Evolutionary conservation across 805 yeast genomes (phyloP), one percentile per base, ranked within the genome.

Genomic region (Candida nonsorbophila): DNA sequence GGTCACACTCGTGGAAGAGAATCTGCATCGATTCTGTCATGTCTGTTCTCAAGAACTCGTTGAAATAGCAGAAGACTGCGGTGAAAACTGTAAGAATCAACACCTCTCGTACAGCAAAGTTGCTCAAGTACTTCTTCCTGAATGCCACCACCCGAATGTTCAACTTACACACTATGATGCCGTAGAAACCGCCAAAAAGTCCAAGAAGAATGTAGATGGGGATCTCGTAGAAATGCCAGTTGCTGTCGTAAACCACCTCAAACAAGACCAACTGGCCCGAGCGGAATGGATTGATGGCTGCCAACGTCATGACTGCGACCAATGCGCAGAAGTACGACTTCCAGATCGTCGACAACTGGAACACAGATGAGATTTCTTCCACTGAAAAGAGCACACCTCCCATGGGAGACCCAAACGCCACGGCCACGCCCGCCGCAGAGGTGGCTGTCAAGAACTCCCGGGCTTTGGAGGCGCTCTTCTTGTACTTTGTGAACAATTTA

Each of bases 401-500:
- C 62, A 90, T 86, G 0, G 98, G 98, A 8, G 88, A 76, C 0
- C 95, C 97, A 63, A 92, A 92, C 0, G 97, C 98, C 6, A 92
- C 97, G 0, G 97, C 97, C 6, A 92, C 97, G 30, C 99, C 99
- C 1, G 98, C 95, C 3, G 96, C 97, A 7, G 96, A 74, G 3
- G 95, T 81, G 0, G 98, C 96, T 1, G 90, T 78, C 30, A 92
- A 58, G 30, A 81, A 74, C 38, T 83, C 88, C 16, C 77, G 42
- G 7, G 60, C 57, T 31, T 49, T 68, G 4, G 66, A 51, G 7
- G 74, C 71, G 13, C 72, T 64, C 29, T 54, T 55, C n/a, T 58
- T 52, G 41, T 69, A 73, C 34, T 54, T 52, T 14, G 47, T 46
- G 33, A 80, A 66, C 24, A 76, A 50, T 21, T 69, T 68, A 1